phyloP scores from a whole-genome alignment of 2,329 filamentous ascomycete genomes.

The Amylocarpus encephaloides region DNA sequence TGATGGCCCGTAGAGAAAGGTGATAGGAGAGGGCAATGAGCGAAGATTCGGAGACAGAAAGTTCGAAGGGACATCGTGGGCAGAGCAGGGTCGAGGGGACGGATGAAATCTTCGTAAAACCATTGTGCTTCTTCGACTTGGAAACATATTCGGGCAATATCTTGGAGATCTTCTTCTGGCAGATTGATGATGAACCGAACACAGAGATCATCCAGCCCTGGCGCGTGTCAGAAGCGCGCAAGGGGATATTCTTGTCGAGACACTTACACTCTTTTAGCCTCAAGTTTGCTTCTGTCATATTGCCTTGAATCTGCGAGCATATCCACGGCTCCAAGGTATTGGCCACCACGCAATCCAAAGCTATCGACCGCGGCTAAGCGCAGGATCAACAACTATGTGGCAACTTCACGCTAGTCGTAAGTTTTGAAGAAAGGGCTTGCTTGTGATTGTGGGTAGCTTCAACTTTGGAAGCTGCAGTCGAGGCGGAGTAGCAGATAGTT shows the following conservation, averaged over 20 bases:
- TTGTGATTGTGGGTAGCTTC: not conserved
- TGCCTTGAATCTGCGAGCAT: constrained; percentile 55
- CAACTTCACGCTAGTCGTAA: not conserved
- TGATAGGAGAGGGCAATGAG: constrained; percentile 84
- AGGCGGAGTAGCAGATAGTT: no score
- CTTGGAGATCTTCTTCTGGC: constrained; percentile 72
- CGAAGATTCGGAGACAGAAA: constrained; percentile 87
- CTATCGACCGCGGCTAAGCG: not conserved
- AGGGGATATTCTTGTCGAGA: not conserved
- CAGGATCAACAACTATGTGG: not conserved
- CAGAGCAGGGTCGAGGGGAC: constrained; percentile 75
- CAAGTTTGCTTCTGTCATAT: constrained; percentile 73
- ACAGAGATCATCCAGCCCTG: constrained; percentile 94
- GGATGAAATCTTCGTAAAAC: constrained; percentile 99
- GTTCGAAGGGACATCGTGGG: constrained; percentile 78
- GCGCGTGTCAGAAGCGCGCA: not conserved
- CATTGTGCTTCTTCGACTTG: constrained; percentile 99
- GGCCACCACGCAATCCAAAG: not conserved
- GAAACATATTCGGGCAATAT: constrained; percentile 82
- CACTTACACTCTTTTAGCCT: constrained; percentile 78
- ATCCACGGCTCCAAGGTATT: constrained; percentile 36
- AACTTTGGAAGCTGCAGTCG: no score
- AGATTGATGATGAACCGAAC: constrained; percentile 98
- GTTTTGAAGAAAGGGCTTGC: no score
- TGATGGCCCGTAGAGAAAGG: constrained; percentile 73